Percentiles rank a stretch among this genome's conserved stretches.
Conservation (phyloP, 768 basidiomycete species). For the Lentinula aciculospora region DNA sequence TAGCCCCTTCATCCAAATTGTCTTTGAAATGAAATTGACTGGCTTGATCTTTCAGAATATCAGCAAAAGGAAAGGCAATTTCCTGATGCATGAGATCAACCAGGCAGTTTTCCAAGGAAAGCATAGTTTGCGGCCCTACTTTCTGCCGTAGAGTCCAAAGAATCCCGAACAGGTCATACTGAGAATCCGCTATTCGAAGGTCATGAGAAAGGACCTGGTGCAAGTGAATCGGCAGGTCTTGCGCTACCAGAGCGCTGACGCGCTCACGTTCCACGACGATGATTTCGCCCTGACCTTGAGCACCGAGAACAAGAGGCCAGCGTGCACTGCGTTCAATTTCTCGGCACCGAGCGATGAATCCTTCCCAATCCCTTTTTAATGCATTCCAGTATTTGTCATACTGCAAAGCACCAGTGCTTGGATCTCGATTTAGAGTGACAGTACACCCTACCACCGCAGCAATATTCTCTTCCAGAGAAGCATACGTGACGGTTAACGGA, state of each 20-base stretch:
- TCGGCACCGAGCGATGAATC: constrained; percentile 85
- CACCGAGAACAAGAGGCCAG: constrained; percentile 69
- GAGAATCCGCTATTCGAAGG: constrained; percentile 35
- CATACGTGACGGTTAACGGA: constrained; percentile 56
- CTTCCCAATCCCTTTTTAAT: constrained; percentile 92
- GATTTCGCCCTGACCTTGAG: constrained; percentile 34
- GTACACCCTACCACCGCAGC: constrained; percentile 84
- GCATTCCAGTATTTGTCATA: constrained; percentile 79
- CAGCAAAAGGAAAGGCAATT: constrained; percentile 69
- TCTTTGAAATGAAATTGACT: constrained; percentile 47
- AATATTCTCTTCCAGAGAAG: constrained; percentile 68
- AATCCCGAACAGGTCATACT: constrained; percentile 53
- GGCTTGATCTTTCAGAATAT: constrained; percentile 67
- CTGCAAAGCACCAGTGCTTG: constrained; percentile 74
- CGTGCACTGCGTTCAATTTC: constrained; percentile 85
- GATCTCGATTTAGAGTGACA: constrained; percentile 64
- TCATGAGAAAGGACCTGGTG: constrained; percentile 43
- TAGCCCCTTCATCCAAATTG: constrained; percentile 52
- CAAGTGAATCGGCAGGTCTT: constrained; percentile 63
- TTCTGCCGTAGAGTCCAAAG: constrained; percentile 59
- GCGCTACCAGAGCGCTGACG: constrained; percentile 52
- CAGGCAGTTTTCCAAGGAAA: constrained; percentile 52
- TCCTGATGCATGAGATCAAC: constrained; percentile 71
- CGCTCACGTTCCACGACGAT: constrained; percentile 77
- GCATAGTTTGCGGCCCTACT: constrained; percentile 53